Evolutionary conservation across 1,284 basidiomycete genomes (phyloP), one percentile per base, ranked within the genome.

Genomic region (Trametes versicolor): DNA sequence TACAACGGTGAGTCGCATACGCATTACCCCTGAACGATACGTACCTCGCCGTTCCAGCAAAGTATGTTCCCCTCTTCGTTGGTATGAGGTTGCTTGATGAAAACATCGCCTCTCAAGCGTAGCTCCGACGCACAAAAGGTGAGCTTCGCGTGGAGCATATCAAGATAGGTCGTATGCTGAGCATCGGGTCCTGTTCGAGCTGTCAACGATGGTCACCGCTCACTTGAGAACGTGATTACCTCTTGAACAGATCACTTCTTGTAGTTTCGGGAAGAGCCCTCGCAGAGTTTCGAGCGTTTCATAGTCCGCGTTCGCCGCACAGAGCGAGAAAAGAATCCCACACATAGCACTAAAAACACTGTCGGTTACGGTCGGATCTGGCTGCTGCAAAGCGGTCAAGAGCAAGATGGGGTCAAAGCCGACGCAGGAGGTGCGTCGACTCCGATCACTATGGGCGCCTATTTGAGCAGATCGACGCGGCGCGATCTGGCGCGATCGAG

Each of bases 41-140:
- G 67, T 70, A 92, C 93, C 83, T 97, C 95, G 64, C 95, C 95
- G 75, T 97, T 97, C 93, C 94, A 97, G 70, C 92, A 96, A 21
- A 97, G 77, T 2, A 94, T 76, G 66, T 91, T 86, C 4, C 85
- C 87, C 15, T 76, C 71, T 15, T 77, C 76, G 59, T 75, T 70
- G 6, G 68, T 60, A 61, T 96, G 89, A n/a, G 96, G 96, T 74
- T 98, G 96, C 0, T 83, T 74, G 2, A 94, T 80, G 0, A 84
- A 80, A 10, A 70, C 65, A 9, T 83, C 75, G 0, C 96, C 96
- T 68, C 96, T 82, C 47, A 98, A 79, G 60, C 88, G 87, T 49
- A 98, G 83, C 67, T 97, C 94, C 1, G 94, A 94, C 0, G 89
- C 89, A 72, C 86, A 90, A 64, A 96, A 88, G 8, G 83, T 79